Base-by-base conservation (phyloP, 139 green algal genomes). In the Marvania coccoides region DNA sequence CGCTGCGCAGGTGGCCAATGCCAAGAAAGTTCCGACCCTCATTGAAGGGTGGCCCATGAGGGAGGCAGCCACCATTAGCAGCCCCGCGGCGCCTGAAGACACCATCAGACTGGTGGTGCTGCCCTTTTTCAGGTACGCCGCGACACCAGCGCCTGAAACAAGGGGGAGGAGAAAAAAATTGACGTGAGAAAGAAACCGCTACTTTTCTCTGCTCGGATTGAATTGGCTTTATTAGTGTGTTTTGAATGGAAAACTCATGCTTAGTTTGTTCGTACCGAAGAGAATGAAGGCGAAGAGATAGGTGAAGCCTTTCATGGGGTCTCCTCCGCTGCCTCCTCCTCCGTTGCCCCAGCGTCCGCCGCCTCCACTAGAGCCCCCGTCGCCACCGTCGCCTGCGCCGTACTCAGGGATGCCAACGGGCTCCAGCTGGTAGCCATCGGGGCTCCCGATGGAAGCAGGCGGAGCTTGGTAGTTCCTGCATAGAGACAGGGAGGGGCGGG, bases 51-150 rank as follows among this genome's bases (percentile, higher is more conserved):
- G 62, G 26, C 69, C 65, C 64, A 74, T 70, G 6, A 78, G 37
- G 3, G 71, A 70, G 5, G 71, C 58, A 5, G 58, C 47, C 6
- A 78, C 28, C 4, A 78, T 51, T 35, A 78, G 63, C 38, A 78
- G 13, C 9, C 56, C 42, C 7, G 47, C 30, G 4, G 67, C 64
- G 8, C 56, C 71, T 4, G 47, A 23, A 3, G 65, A 60, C 15
- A 61, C 31, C 12, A 78, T 30, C 24, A 78, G 47, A 1, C 9
- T 42, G 7, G 33, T 74, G 7, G 29, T 59, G 47, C 71, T 78
- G 35, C 61, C 63, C 12, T 39, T 51, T 8, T 35, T 59, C 30
- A 70, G 13, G 19, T 61, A 78, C 3, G 46, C 71, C 34, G 34
- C 31, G 15, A 78, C 12, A 23, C 71, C 71, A 35, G 56, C 63